Evolutionary conservation across 495 filamentous ascomycete species (phyloP).

Genomic region (Daldinia caldariorum): DNA sequence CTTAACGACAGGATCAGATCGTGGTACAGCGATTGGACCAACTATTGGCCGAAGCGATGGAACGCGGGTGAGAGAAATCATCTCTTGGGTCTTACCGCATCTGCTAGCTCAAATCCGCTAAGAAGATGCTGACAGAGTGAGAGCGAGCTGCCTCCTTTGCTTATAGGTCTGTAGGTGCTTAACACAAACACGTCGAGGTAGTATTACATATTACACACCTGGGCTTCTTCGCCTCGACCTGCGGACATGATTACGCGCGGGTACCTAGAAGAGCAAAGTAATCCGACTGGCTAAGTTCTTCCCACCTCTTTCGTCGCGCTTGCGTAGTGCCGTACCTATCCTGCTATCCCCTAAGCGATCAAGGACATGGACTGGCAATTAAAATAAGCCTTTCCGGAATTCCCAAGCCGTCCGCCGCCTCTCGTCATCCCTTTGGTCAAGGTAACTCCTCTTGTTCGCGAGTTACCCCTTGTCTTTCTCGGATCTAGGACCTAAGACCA

Average conservation of each 20-base stretch:
- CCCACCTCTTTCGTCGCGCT: constrained; percentile 1
- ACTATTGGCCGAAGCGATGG: constrained; percentile 23
- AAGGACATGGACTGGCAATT: constrained; percentile 14
- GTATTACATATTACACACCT: constrained; percentile 12
- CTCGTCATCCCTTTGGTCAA: constrained; percentile 23
- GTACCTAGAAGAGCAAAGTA: constrained; percentile 22
- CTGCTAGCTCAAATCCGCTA: background rate
- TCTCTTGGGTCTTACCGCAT: constrained; percentile 18
- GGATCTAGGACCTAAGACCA: background rate
- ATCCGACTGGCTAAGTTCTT: constrained; percentile 28
- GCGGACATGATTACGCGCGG: background rate
- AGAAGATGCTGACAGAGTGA: background rate
- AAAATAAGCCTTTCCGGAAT: constrained; percentile 39
- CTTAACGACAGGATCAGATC: constrained; percentile 37
- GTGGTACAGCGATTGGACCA: constrained; percentile 31
- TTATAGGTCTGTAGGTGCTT: too few relatives aligned
- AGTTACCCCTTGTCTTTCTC: background rate
- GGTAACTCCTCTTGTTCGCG: constrained; percentile 21
- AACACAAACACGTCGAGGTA: too few relatives aligned
- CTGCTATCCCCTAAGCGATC: background rate
- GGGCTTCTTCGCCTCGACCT: constrained; percentile 24
- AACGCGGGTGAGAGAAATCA: constrained; percentile 21
- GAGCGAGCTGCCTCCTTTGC: too few relatives aligned
- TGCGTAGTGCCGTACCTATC: background rate
- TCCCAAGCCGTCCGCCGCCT: constrained; percentile 34